Evolutionary conservation across 148 eudicot genomes (phyloP).

Genomic region (Hydrangea macrophylla): DNA sequence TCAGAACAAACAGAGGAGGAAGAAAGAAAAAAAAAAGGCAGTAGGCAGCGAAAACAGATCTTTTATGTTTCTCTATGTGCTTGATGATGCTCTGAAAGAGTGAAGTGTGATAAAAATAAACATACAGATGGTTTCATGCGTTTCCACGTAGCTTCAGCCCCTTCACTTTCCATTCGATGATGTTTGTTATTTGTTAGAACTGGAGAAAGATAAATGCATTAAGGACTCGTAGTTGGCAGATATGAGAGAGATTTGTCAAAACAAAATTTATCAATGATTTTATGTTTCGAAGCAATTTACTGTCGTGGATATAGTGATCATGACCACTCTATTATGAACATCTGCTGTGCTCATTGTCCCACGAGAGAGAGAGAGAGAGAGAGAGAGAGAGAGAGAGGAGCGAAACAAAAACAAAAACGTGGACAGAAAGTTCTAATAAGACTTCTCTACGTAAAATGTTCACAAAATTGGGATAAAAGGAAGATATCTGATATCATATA

Average conservation of each 20-base stretch:
- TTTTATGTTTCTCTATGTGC: constrained; percentile 1
- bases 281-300: background rate
- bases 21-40: too few relatives aligned
- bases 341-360: background rate
- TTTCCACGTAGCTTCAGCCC: constrained; percentile 35
- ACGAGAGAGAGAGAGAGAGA: too few relatives aligned
- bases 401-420: background rate
- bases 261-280: background rate
- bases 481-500: background rate
- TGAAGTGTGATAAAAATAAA: constrained; percentile 1
- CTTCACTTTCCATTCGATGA: constrained; percentile 43
- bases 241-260: background rate
- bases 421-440: background rate
- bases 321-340: background rate
- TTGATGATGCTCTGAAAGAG: constrained; percentile 6
- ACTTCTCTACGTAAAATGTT: background rate
- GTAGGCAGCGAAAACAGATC: constrained; percentile 2
- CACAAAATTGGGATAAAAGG: background rate
- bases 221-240: background rate
- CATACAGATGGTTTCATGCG: constrained; percentile 57
- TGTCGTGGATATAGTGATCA: background rate
- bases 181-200: constrained; percentile 13
- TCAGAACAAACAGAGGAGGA: constrained; percentile 14
- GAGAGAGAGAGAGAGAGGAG: too few relatives aligned
- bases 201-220: constrained; percentile 10